Evolutionary conservation across 2,329 filamentous ascomycete genomes (phyloP).

Genomic region (Pseudopyrenochaeta lycopersici): DNA sequence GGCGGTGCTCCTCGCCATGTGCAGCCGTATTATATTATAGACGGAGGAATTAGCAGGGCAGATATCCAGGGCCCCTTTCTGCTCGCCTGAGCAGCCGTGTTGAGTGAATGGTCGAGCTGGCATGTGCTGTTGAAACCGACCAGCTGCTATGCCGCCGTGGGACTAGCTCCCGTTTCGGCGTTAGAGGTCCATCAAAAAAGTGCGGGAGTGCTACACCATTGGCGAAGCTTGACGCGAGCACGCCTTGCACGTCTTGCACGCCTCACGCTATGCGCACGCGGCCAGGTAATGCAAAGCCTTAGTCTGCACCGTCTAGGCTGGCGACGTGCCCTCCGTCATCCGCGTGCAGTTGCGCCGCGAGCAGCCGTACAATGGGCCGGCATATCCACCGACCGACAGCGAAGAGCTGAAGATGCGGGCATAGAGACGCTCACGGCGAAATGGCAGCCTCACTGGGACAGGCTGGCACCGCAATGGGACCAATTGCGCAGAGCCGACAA

Average conservation of each 20-base stretch:
- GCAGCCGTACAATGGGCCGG: constrained; percentile 13
- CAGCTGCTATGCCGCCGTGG: constrained; percentile 25
- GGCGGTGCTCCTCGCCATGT: constrained; percentile 35
- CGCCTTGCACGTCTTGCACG: too few relatives aligned
- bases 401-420: constrained; percentile 10
- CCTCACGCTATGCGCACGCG: constrained; percentile 27
- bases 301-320: constrained; percentile 33
- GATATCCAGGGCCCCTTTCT: constrained; percentile 20
- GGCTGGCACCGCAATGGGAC: constrained; percentile 15
- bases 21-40: constrained; percentile 3
- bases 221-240: constrained; percentile 8
- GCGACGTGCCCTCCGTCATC: constrained; percentile 28
- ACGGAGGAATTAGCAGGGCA: constrained; percentile 14
- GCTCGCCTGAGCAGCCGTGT: constrained; percentile 9
- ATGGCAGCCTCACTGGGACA: constrained; percentile 63
- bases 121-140: constrained; percentile 25
- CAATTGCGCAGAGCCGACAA: constrained; percentile 16
- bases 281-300: constrained; percentile 40
- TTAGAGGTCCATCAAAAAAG: constrained; percentile 20
- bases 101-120: constrained; percentile 25
- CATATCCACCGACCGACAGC: constrained; percentile 3
- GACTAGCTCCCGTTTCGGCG: constrained; percentile 28
- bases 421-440: constrained; percentile 48
- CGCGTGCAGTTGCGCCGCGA: constrained; percentile 12
- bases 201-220: constrained; percentile 16